Conservation (phyloP, 2,329 filamentous ascomycete species). For the Fusarium sp. region DNA sequence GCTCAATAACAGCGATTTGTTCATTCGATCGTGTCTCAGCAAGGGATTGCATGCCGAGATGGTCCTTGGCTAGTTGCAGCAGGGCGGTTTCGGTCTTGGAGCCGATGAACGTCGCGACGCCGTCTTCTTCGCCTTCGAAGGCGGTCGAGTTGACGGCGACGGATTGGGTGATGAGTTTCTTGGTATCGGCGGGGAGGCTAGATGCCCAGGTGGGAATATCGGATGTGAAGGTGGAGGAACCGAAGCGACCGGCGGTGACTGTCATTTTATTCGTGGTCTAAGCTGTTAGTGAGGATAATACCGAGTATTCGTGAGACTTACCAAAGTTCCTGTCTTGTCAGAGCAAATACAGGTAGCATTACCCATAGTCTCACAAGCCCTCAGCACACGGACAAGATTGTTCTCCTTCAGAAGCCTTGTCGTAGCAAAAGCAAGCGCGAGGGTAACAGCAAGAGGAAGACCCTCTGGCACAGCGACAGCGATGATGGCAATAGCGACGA, state of each 20-base stretch:
- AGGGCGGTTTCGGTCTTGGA: constrained; percentile 83
- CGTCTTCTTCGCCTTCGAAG: constrained; percentile 77
- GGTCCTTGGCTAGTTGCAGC: constrained; percentile 72
- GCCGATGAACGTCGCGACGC: constrained; percentile 73
- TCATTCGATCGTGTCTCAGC: constrained; percentile 70
- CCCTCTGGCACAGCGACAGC: constrained; percentile 84
- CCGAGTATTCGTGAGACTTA: not conserved
- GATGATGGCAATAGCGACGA: constrained; percentile 82
- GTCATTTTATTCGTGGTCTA: constrained; percentile 72
- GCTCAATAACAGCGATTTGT: constrained; percentile 73
- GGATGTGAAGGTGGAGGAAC: constrained; percentile 56
- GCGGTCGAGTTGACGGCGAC: constrained; percentile 76
- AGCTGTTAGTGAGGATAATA: not conserved
- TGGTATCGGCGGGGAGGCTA: constrained; percentile 37
- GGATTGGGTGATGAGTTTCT: constrained; percentile 52
- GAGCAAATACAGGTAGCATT: constrained; percentile 78
- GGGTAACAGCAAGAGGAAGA: constrained; percentile 79
- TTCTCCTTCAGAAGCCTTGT: constrained; percentile 81
- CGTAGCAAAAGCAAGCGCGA: constrained; percentile 81
- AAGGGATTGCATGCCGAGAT: constrained; percentile 74
- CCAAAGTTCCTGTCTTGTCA: constrained; percentile 74
- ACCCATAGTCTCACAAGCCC: constrained; percentile 84
- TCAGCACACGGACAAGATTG: constrained; percentile 71
- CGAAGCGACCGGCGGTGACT: constrained; percentile 70
- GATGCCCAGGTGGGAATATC: constrained; percentile 29